A percentile compares a stretch with the other conserved stretches of the same genome.
Conservation (phyloP, 139 green algal species). For the Chlorella sp. region DNA sequence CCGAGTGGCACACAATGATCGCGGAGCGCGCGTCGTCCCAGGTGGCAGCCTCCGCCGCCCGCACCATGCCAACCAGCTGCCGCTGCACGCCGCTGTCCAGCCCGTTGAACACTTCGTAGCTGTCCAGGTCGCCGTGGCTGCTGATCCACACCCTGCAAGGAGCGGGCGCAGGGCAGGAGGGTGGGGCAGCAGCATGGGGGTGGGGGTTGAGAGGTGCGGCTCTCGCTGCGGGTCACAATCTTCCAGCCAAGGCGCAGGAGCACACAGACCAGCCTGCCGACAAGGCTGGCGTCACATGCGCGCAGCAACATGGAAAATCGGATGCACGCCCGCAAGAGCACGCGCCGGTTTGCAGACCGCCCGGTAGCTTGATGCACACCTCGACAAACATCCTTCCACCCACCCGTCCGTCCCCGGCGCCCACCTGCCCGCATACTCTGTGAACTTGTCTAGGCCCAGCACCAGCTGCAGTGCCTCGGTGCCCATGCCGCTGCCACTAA, state of each 20-base stretch:
- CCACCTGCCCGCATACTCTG: background rate
- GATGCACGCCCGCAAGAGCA: too few species aligned
- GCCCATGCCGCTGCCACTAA: constrained; percentile 4
- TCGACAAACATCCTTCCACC: too few species aligned
- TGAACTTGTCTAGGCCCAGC: constrained; percentile 17
- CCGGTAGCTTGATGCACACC: too few species aligned
- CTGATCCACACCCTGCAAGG: constrained; percentile 11
- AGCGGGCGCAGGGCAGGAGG: background rate
- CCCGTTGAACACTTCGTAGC: constrained; percentile 12
- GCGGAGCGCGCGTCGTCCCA: background rate
- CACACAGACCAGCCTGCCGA: too few species aligned
- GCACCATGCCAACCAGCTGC: constrained; percentile 9
- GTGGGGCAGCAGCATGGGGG: too few species aligned
- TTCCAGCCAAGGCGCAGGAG: too few species aligned
- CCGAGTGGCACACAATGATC: constrained; percentile 26
- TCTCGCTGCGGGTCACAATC: too few species aligned
- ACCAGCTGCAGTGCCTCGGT: constrained; percentile 11
- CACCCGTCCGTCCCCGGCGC: background rate
- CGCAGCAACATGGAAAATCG: too few species aligned
- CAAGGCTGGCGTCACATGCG: too few species aligned
- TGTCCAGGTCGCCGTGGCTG: background rate
- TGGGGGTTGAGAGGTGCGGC: too few species aligned
- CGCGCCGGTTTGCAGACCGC: too few species aligned
- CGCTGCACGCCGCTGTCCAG: background rate
- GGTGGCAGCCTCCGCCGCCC: background rate